A percentile compares a stretch with the other conserved stretches of the same genome.
phyloP scores from a whole-genome alignment of 1,139 yeast genomes.

The Kurtzmaniella quercitrusa region DNA sequence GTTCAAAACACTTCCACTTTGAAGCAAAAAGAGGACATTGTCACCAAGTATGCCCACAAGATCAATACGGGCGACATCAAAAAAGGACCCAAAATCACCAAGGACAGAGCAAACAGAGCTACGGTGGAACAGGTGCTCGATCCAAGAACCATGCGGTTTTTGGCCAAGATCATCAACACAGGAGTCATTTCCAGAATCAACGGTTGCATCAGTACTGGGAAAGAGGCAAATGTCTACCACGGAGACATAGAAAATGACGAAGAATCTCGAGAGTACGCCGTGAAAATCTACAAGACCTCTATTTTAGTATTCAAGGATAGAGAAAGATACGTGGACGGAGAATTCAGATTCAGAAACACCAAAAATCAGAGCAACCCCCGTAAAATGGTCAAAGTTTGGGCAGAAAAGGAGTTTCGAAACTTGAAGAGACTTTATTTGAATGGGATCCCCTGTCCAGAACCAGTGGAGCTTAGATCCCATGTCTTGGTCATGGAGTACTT shows the following conservation, averaged over 20 bases:
- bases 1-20: slow-evolving; percentile 10
- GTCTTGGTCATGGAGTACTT: slow-evolving; percentile 94
- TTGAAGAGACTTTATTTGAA: slow-evolving; percentile 71
- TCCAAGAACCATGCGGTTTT: slow-evolving; percentile 83
- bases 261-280: slow-evolving; percentile 62
- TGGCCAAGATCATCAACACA: slow-evolving; percentile 75
- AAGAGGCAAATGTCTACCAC: slow-evolving; percentile 97
- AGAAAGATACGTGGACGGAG: slow-evolving; percentile 95
- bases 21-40: slow-evolving; percentile 53
- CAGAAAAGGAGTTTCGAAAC: slow-evolving; percentile 94
- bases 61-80: slow-evolving; percentile 62
- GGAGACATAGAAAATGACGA: slow-evolving; percentile 66
- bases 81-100: slow-evolving; percentile 52
- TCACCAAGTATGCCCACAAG: slow-evolving; percentile 57
- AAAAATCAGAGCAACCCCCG: slow-evolving; percentile 89
- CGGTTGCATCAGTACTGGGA: slow-evolving; percentile 95
- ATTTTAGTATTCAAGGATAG: slow-evolving; percentile 93
- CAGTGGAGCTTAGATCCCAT: slow-evolving; percentile 81
- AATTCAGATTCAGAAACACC: slow-evolving; percentile 81
- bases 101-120: slow-evolving; percentile 89
- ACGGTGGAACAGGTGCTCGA: slow-evolving; percentile 96
- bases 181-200: slow-evolving; percentile 82
- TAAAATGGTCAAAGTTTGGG: slow-evolving; percentile 98
- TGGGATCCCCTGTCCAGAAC: slow-evolving; percentile 91
- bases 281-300: slow-evolving; percentile 93